Evolutionary conservation across 2,329 filamentous ascomycete genomes (phyloP), one percentile per base, ranked within the genome.

Genomic region (Fusarium chaquense): DNA sequence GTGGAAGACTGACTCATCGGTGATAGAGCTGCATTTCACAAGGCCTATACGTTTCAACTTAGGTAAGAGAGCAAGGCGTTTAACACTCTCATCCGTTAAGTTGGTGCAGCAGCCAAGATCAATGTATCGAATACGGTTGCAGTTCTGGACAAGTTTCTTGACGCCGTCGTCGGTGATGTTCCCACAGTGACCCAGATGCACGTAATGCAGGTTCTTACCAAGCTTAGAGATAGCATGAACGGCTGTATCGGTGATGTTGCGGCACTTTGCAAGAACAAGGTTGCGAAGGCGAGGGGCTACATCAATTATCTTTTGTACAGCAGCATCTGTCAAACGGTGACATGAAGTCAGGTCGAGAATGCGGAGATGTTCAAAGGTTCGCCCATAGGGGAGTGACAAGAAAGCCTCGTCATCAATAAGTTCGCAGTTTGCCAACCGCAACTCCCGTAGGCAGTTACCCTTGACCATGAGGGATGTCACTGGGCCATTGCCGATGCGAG

Each of bases 121-220:
- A 69, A 99, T 99, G 78, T 99, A 99, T 58, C 96, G 89, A 71
- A 99, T 98, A 26, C 96, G 89, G 76, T 95, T 98, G 84, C 96
- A 99, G 55, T 85, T 85, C 71, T 91, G 90, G 40, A 98, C 93
- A 33, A 99, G 85, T 58, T 90, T 90, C 73, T 92, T 92, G 20
- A 99, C 93, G 2, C 93, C 94, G 36, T 90, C 86, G 76, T 99
- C 96, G 0, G 95, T 98, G 76, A 99, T 94, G 47, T 94, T 90
- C 30, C 89, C 89, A 79, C 96, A 99, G 79, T 99, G 96, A 12
- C 96, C 96, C 3, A 99, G 86, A 76, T 99, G 96, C 54, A 99
- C 91, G 78, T 97, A 98, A 79, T 99, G 96, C 57, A 99, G 83
- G 75, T 98, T 99, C 84, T 98, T 98, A 67, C 94, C 94, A 6